Base-by-base conservation (phyloP, 2,329 filamentous ascomycete genomes). In the Cytospora piceicola region DNA sequence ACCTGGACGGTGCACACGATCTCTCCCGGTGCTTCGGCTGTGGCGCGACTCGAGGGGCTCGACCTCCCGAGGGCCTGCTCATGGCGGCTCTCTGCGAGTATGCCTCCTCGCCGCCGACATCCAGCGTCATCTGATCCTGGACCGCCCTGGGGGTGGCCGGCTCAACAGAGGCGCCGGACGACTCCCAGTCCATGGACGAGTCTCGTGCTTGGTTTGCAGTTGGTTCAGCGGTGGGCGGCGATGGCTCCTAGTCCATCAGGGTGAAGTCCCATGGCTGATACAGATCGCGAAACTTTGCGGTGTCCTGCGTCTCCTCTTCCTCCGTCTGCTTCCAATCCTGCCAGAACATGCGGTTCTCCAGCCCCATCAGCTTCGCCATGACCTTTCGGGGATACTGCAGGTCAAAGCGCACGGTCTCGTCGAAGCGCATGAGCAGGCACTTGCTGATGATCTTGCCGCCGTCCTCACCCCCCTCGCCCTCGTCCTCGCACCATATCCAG, bases 181-280 rank as follows among this genome's bases (percentile, higher is more conserved):
- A 24, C n/a, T 22, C n/a, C 46, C 46, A 49, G 46, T 24, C 46
- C 46, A 49, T 49, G 2, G 46, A 49, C n/a, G 9, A 8, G 46
- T 24, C 53, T 22, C 15, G 39, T 17, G 8, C 9, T 14, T 36
- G 54, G 22, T 22, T 6, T 24, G 56, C 20, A 27, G 20, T 24
- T 22, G n/a, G n/a, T 14, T 58, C 61, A 39, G 32, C 20, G 15
- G 32, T 32, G 53, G 55, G 4, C 34, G 32, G 34, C 24, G 66
- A 63, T 20, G 66, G 39, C 59, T 66, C 56, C 66, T 68, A 68
- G 29, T 42, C 66, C 52, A 27, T 42, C 56, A 81, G 67, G 17
- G 92, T 90, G 76, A 97, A 97, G 77, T 99, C 94, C 84, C 91
- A 97, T 36, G 86, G 82, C 77, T 92, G 89, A 74, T 96, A 99